A percentile compares a stretch with the other conserved stretches of the same genome.
Conservation (phyloP, 2,329 filamentous ascomycete species). For the Davidsoniella eucalypti region DNA sequence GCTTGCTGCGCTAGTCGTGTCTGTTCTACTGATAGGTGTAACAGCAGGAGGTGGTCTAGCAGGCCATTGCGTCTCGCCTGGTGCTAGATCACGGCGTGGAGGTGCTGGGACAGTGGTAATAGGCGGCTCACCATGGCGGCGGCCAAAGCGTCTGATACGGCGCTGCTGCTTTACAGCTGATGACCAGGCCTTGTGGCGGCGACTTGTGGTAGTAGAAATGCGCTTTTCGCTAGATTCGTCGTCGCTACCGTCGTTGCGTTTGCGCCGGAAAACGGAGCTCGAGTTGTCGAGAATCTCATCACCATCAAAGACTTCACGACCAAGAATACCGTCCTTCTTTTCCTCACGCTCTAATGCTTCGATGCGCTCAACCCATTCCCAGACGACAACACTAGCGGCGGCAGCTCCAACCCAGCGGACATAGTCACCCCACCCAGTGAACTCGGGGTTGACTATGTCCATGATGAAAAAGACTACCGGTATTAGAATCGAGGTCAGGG, state of each 20-base stretch:
- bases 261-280: slow-evolving; percentile 25
- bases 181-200: background rate
- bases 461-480: slow-evolving; percentile 87
- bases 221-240: slow-evolving; percentile 11
- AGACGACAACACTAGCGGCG: slow-evolving; percentile 88
- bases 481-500: slow-evolving; percentile 65
- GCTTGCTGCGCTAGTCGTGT: slow-evolving; percentile 46
- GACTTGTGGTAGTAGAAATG: background rate
- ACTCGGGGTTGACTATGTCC: slow-evolving; percentile 70
- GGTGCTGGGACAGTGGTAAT: slow-evolving; percentile 16
- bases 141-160: background rate
- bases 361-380: slow-evolving; percentile 95
- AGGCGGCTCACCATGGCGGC: slow-evolving; percentile 13
- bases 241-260: slow-evolving; percentile 5
- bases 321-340: slow-evolving; percentile 82
- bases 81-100: slow-evolving; percentile 26
- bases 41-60: slow-evolving; percentile 36
- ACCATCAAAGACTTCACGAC: slow-evolving; percentile 80
- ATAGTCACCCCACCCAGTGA: slow-evolving; percentile 88
- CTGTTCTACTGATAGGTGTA: slow-evolving; percentile 43
- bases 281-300: slow-evolving; percentile 72
- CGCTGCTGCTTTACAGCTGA: slow-evolving; percentile 4
- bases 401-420: slow-evolving; percentile 93
- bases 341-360: slow-evolving; percentile 85
- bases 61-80: slow-evolving; percentile 32